Percentiles rank a stretch among this genome's conserved stretches.
Evolutionary conservation across 352 stramenopile genomes (phyloP).

Genomic region (Globisporangium nunn): DNA sequence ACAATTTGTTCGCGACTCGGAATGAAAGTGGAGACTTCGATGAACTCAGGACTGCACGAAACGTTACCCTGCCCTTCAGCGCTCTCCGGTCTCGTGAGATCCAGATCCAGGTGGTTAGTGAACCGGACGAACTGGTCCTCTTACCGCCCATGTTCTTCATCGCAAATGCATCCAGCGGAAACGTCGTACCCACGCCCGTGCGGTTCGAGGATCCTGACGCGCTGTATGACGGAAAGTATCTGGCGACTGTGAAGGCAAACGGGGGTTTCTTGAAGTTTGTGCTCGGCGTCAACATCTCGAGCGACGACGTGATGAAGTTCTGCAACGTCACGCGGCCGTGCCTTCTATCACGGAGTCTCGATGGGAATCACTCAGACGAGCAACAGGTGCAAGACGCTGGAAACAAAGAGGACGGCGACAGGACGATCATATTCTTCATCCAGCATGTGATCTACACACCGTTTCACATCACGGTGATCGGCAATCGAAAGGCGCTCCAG

Average conservation of each 20-base stretch:
- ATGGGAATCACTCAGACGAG: constrained; percentile 13
- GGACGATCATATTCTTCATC: constrained; percentile 19
- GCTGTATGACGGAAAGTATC: constrained; percentile 28
- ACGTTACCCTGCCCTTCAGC: constrained; percentile 5
- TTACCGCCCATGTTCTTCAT: constrained; percentile 35
- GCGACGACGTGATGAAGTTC: constrained; percentile 44
- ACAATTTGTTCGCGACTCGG: not conserved
- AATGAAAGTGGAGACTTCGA: not conserved
- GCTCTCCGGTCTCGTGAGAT: constrained; percentile 20
- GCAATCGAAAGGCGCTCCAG: constrained; percentile 28
- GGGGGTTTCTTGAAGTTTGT: constrained; percentile 29
- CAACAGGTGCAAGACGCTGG: not conserved
- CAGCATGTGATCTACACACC: constrained; percentile 22
- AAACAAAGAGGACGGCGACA: constrained; percentile 1
- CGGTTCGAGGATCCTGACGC: constrained; percentile 50
- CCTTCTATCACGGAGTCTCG: constrained; percentile 24
- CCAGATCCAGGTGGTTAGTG: constrained; percentile 43
- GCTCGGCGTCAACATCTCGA: constrained; percentile 32
- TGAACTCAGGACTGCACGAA: not conserved
- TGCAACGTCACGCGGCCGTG: constrained; percentile 50
- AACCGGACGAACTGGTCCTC: constrained; percentile 34
- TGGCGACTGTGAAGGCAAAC: constrained; percentile 32
- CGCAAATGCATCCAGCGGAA: constrained; percentile 15
- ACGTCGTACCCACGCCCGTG: constrained; percentile 26
- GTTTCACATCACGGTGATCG: constrained; percentile 35